phyloP scores from a whole-genome alignment of 139 green algal genomes.

The Ettlia oleoabundans region DNA sequence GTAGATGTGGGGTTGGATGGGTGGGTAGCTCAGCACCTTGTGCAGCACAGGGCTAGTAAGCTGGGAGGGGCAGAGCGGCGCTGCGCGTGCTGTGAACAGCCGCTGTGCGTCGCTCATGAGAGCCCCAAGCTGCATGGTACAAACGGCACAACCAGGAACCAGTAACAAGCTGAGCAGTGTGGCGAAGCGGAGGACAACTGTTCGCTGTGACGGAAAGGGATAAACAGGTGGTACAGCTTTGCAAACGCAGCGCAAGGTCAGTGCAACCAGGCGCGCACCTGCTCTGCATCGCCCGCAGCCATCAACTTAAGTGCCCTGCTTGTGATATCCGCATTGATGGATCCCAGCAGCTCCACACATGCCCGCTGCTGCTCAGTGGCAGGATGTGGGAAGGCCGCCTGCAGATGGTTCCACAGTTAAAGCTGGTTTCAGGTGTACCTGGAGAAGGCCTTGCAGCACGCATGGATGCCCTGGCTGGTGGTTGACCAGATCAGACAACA shows the following conservation, averaged over 20 bases:
- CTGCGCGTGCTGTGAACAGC: conserved; percentile 61
- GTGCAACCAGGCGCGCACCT: no score
- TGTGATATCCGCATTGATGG: conserved; percentile 49
- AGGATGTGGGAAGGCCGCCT: conserved; percentile 55
- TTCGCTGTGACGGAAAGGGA: no score
- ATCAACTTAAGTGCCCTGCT: conserved; percentile 53
- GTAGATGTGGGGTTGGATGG: conserved; percentile 59
- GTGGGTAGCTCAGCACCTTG: conserved; percentile 52
- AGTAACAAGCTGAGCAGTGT: no score
- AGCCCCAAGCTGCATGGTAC: conserved; percentile 42
- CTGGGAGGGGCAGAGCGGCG: conserved; percentile 67
- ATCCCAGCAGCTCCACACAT: conserved; percentile 65
- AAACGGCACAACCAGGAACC: no score
- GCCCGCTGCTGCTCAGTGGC: conserved; percentile 25
- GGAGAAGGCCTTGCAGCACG: background rate
- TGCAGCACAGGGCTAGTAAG: conserved; percentile 71
- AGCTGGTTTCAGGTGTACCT: no score
- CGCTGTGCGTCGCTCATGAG: conserved; percentile 70
- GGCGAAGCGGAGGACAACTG: no score
- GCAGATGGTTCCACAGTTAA: no score
- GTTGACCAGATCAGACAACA: background rate
- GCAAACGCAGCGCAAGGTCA: no score
- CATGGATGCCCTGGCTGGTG: background rate
- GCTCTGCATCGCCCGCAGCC: conserved; percentile 44
- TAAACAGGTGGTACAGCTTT: no score